phyloP scores from a whole-genome alignment of 1,139 yeast species.

The Zygoascus sp. region DNA sequence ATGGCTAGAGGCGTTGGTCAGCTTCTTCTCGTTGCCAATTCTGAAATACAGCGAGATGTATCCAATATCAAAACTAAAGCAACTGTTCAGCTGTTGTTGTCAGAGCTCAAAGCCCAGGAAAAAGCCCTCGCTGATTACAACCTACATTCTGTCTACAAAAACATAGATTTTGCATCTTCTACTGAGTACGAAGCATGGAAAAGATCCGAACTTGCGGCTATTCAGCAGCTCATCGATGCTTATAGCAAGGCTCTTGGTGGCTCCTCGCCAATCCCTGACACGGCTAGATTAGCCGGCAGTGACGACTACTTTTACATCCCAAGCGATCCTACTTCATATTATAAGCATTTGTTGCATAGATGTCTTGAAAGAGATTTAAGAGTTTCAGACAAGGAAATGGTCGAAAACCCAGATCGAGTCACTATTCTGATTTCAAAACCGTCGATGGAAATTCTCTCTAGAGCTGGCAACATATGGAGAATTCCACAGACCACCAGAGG shows the following conservation, averaged over 20 bases:
- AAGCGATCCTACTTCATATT: slow-evolving; percentile 39
- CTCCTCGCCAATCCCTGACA: slow-evolving; percentile 10
- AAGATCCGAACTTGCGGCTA: slow-evolving; percentile 39
- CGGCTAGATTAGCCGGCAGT: slow-evolving; percentile 9
- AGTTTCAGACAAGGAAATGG: slow-evolving; percentile 26
- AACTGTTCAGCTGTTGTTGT: slow-evolving; percentile 43
- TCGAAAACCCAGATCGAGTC: slow-evolving; percentile 32
- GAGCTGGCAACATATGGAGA: slow-evolving; percentile 59
- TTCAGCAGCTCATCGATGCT: slow-evolving; percentile 37
- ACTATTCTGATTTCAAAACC: slow-evolving; percentile 37
- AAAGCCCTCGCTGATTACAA: slow-evolving; percentile 42
- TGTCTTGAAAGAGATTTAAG: slow-evolving; percentile 34
- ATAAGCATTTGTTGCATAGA: slow-evolving; percentile 32
- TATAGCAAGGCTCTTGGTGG: slow-evolving; percentile 11
- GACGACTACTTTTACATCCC: slow-evolving; percentile 27
- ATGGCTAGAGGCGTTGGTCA: slow-evolving; percentile 24
- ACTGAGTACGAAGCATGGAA: slow-evolving; percentile 53
- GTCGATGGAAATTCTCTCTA: slow-evolving; percentile 41
- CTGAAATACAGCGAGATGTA: slow-evolving; percentile 29
- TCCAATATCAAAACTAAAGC: slow-evolving; percentile 37
- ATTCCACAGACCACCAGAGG: slow-evolving; percentile 51
- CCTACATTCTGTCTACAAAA: slow-evolving; percentile 37
- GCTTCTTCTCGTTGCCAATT: slow-evolving; percentile 25
- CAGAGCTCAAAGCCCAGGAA: slow-evolving; percentile 43
- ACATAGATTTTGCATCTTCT: slow-evolving; percentile 42